phyloP scores from a whole-genome alignment of 2,329 filamentous ascomycete species.

The Sporothrix inflata region DNA sequence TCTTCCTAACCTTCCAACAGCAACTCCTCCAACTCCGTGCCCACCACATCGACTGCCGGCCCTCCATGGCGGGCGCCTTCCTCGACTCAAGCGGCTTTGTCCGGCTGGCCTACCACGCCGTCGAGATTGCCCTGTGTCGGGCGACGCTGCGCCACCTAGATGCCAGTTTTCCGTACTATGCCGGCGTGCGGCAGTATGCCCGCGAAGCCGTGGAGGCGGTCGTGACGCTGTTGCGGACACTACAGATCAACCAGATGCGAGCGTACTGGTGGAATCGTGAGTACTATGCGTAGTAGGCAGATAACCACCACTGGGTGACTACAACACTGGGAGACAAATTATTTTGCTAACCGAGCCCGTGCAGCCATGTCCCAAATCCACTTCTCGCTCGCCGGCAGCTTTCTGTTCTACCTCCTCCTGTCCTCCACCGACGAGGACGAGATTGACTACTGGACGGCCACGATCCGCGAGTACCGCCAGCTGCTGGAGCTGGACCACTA shows the following conservation, averaged over 20 bases:
- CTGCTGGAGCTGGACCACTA: neutral
- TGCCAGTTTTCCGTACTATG: neutral
- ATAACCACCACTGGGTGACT: too few species aligned
- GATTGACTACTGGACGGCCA: slow-evolving; percentile 11
- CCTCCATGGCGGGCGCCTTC: neutral
- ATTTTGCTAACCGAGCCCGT: too few species aligned
- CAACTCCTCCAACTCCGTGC: neutral
- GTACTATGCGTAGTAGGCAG: neutral
- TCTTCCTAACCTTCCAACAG: neutral
- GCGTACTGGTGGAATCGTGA: slow-evolving; percentile 11
- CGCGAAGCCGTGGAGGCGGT: neutral
- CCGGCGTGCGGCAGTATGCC: neutral
- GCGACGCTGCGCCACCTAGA: neutral
- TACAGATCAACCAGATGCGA: slow-evolving; percentile 7
- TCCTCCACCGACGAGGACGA: slow-evolving; percentile 2
- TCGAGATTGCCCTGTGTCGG: neutral
- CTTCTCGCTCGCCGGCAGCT: slow-evolving; percentile 4
- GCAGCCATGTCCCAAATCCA: neutral
- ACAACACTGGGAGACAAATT: too few species aligned
- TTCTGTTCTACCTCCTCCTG: neutral
- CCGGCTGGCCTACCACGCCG: neutral
- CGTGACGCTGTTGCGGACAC: neutral
- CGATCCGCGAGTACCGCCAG: neutral
- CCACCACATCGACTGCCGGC: neutral
- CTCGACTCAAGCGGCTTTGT: slow-evolving; percentile 1